phyloP scores from a whole-genome alignment of 2,329 filamentous ascomycete species.

The Penicillium sp. region DNA sequence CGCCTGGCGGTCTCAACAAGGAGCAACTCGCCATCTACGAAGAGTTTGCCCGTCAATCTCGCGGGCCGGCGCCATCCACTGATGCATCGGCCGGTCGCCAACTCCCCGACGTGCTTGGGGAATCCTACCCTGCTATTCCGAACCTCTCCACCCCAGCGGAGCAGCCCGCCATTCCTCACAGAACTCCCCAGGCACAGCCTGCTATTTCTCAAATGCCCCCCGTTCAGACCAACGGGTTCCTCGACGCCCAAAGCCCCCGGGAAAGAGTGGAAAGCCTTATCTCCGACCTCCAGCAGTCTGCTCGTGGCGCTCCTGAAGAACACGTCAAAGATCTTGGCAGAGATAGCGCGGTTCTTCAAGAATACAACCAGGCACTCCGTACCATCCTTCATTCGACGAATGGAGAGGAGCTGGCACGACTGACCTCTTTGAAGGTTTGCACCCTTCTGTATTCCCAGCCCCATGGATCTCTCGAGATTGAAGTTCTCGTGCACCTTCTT shows the following conservation, averaged over 20 bases:
- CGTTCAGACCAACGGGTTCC: conserved; percentile 54
- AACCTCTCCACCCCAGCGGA: conserved; percentile 63
- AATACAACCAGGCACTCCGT: conserved; percentile 57
- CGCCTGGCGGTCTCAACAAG: conserved; percentile 75
- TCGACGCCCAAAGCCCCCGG: conserved; percentile 52
- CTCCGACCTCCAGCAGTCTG: conserved; percentile 55
- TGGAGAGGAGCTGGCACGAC: conserved; percentile 56
- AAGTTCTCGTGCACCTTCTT: conserved; percentile 61
- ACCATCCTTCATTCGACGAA: conserved; percentile 54
- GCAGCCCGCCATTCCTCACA: conserved; percentile 59
- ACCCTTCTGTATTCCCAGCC: conserved; percentile 56
- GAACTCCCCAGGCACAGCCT: conserved; percentile 52
- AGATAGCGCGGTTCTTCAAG: conserved; percentile 54
- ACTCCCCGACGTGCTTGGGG: conserved; percentile 61
- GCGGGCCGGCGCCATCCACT: conserved; percentile 57
- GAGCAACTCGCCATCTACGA: conserved; percentile 97
- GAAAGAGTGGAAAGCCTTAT: conserved; percentile 56
- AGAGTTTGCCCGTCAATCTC: conserved; percentile 85
- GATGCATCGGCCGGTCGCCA: conserved; percentile 59
- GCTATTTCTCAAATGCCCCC: conserved; percentile 30
- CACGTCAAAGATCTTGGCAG: conserved; percentile 57
- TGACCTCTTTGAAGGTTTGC: conserved; percentile 57
- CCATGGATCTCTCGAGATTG: conserved; percentile 57
- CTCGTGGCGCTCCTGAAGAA: conserved; percentile 57
- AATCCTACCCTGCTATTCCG: conserved; percentile 58